phyloP scores from a whole-genome alignment of 139 green algal genomes.

The Tetraselmis chui region DNA sequence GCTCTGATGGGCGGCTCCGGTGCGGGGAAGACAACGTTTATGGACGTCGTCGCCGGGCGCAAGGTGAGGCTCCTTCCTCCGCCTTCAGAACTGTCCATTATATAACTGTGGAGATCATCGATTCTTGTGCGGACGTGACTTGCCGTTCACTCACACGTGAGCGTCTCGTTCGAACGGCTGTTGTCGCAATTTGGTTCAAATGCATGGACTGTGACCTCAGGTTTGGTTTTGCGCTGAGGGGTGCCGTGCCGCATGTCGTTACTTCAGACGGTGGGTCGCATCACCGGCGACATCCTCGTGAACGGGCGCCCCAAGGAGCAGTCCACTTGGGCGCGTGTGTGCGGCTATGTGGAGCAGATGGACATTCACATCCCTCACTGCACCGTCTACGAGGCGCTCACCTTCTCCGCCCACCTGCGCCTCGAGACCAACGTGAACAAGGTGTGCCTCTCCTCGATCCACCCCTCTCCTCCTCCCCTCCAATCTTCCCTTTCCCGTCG shows the following conservation, averaged over 20 bases:
- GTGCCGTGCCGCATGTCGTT: background rate
- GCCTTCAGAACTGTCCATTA: no score
- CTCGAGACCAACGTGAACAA: constrained; percentile 27
- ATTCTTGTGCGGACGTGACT: no score
- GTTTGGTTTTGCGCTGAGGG: no score
- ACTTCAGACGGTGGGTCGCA: constrained; percentile 19
- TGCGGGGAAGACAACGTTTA: constrained; percentile 50
- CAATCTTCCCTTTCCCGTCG: no score
- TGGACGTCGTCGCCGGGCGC: constrained; percentile 46
- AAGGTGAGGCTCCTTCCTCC: constrained; percentile 15
- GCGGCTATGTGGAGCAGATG: constrained; percentile 35
- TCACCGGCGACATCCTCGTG: constrained; percentile 50
- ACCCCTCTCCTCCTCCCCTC: no score
- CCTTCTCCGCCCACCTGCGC: constrained; percentile 42
- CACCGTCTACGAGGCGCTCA: constrained; percentile 41
- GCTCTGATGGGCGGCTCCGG: constrained; percentile 30
- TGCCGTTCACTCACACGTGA: no score
- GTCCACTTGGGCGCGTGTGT: constrained; percentile 47
- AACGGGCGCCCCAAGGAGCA: constrained; percentile 48
- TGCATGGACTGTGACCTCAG: no score
- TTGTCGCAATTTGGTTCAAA: no score
- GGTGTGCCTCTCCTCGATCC: no score
- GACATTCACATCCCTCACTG: constrained; percentile 40
- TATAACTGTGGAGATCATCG: no score
- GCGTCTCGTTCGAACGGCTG: no score